A percentile compares a stretch with the other conserved stretches of the same genome.
Evolutionary conservation across 345 rosid species (phyloP).

Genomic region (Raphanus sativus): DNA sequence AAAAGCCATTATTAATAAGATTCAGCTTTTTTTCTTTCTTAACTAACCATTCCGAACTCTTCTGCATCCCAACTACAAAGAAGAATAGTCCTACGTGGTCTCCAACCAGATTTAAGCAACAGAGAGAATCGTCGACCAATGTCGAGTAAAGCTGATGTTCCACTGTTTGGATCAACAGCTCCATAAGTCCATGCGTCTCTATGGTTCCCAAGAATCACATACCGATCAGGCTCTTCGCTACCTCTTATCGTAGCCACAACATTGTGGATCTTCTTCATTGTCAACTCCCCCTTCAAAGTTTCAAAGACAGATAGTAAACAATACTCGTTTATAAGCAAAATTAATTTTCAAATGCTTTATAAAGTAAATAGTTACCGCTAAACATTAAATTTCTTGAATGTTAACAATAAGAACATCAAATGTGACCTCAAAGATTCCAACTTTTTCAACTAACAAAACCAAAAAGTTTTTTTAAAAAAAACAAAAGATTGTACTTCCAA

Average conservation of each 20-base stretch:
- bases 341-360: too few species aligned
- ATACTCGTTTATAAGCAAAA: too few species aligned
- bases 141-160: slow-evolving; percentile 93
- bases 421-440: not conserved
- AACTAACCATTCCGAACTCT: slow-evolving; percentile 96
- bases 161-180: slow-evolving; percentile 98
- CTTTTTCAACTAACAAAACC: not conserved
- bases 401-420: too few species aligned
- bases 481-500: not conserved
- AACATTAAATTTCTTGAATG: too few species aligned
- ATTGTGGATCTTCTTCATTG: slow-evolving; percentile 57
- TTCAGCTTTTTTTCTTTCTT: slow-evolving; percentile 20
- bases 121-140: slow-evolving; percentile 69
- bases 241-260: slow-evolving; percentile 75
- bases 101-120: slow-evolving; percentile 75
- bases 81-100: slow-evolving; percentile 80
- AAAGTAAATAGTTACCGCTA: too few species aligned
- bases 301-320: not conserved
- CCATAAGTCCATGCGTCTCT: slow-evolving; percentile 99
- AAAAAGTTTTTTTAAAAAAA: not conserved
- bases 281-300: slow-evolving; percentile 66
- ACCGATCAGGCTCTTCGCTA: slow-evolving; percentile 74
- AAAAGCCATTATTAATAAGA: not conserved
- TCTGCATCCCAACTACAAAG: slow-evolving; percentile 98
- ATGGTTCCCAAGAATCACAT: slow-evolving; percentile 83